Percentiles rank a stretch among this genome's conserved stretches.
These are phyloP conservation scores for Brettanomyces bruxellensis DNA, from an alignment of 805 yeast genomes.

Conservation along the genomic window DNA sequence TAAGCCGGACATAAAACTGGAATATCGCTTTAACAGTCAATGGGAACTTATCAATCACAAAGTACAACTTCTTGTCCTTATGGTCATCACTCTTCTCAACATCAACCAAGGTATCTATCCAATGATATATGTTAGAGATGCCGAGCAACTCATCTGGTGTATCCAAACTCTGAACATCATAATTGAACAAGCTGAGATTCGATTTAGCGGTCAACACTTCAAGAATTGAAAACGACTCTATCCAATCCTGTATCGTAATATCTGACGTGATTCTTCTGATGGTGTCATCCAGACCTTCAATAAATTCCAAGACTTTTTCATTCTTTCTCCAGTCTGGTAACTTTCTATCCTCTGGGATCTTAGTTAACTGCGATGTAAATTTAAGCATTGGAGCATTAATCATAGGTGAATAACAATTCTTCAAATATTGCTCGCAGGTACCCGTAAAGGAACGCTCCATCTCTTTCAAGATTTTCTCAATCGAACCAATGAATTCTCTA, in stretches of 20 bases:
- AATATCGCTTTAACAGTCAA: slow-evolving; percentile 56
- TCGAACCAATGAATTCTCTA: slow-evolving; percentile 10
- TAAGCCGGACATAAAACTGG: slow-evolving; percentile 58
- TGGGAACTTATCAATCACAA: slow-evolving; percentile 46
- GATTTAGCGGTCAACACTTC: slow-evolving; percentile 60
- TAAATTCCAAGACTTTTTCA: slow-evolving; percentile 48
- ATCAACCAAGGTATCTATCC: slow-evolving; percentile 54
- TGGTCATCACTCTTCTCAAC: slow-evolving; percentile 5
- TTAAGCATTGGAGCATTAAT: slow-evolving; percentile 30
- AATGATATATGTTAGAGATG: slow-evolving; percentile 60
- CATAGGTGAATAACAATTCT: slow-evolving; percentile 60
- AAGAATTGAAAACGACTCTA: slow-evolving; percentile 59
- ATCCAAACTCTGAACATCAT: slow-evolving; percentile 31
- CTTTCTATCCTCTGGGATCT: slow-evolving; percentile 27
- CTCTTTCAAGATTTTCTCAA: slow-evolving; percentile 14
- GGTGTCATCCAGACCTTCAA: slow-evolving; percentile 54
- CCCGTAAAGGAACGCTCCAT: slow-evolving; percentile 44
- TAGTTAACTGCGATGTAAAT: slow-evolving; percentile 31
- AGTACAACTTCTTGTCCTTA: slow-evolving; percentile 8
- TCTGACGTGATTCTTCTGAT: slow-evolving; percentile 48
- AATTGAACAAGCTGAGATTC: slow-evolving; percentile 46
- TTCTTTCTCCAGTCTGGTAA: slow-evolving; percentile 28
- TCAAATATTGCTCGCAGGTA: slow-evolving; percentile 60
- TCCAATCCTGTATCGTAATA: slow-evolving; percentile 68
- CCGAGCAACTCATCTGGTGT: slow-evolving; percentile 47